phyloP scores from a whole-genome alignment of 176 grass and related monocot species.

The Canna indica region DNA sequence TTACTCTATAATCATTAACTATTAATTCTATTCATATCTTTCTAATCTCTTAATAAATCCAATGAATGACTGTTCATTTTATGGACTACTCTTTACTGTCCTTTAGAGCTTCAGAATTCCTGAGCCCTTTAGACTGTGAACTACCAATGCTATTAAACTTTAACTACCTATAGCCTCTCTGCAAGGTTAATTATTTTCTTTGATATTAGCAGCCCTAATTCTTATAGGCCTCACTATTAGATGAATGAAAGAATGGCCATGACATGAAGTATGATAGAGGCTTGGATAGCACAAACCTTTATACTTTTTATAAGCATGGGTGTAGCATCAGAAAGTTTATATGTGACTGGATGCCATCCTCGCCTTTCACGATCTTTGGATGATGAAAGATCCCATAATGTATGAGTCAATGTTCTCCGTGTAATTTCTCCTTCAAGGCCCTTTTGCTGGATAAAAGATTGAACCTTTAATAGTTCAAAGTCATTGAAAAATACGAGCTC shows the following conservation, averaged over 20 bases:
- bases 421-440: constrained; percentile 91
- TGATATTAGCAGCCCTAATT: neutral
- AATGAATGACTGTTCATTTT: neutral
- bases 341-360: constrained; percentile 95
- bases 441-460: constrained; percentile 53
- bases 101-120: neutral
- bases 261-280: neutral
- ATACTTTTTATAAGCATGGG: constrained; percentile 65
- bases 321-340: constrained; percentile 76
- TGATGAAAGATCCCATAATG: constrained; percentile 84
- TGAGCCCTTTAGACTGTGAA: neutral
- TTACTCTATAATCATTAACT: neutral
- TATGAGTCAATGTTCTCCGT: constrained; percentile 71
- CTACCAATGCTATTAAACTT: no score
- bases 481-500: neutral
- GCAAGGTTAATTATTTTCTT: neutral
- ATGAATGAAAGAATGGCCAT: neutral
- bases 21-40: neutral
- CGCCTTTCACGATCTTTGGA: constrained; percentile 85
- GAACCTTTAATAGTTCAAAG: neutral
- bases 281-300: constrained; percentile 43
- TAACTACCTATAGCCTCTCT: no score
- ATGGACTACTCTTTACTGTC: neutral
- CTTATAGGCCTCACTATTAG: neutral
- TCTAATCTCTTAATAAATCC: neutral